Evolutionary conservation across 331 rosid species (phyloP).

Genomic region (Cydonia oblonga): DNA sequence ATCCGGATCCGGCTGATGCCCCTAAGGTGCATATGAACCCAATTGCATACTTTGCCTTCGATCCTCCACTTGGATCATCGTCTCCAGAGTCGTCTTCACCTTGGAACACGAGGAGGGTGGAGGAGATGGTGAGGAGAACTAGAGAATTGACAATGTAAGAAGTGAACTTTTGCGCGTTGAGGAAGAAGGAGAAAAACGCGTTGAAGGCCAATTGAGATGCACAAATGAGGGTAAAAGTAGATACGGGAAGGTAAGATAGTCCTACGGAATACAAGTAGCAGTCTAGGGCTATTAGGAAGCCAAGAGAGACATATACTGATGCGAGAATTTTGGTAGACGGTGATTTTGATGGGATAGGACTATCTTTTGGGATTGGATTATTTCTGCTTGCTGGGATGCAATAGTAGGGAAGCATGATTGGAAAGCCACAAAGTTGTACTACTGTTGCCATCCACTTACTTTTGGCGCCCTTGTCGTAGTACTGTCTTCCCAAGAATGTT

Average conservation of each 20-base stretch:
- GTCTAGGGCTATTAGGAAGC: constrained; percentile 24
- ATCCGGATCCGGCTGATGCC: constrained; percentile 41
- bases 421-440: constrained; percentile 46
- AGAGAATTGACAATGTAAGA: constrained; percentile 46
- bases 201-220: constrained; percentile 55
- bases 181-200: constrained; percentile 51
- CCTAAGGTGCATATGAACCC: constrained; percentile 54
- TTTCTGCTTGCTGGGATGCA: constrained; percentile 23
- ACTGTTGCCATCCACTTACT: constrained; percentile 59
- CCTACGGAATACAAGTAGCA: constrained; percentile 46
- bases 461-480: constrained; percentile 46
- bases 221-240: constrained; percentile 42
- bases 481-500: constrained; percentile 35
- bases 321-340: constrained; percentile 22
- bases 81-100: constrained; percentile 23
- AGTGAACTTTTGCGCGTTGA: constrained; percentile 49
- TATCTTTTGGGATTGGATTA: background rate
- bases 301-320: constrained; percentile 39
- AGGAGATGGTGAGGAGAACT: constrained; percentile 53
- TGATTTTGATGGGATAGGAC: constrained; percentile 7
- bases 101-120: constrained; percentile 50
- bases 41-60: constrained; percentile 28
- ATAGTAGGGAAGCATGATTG: constrained; percentile 47
- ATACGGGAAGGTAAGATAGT: constrained; percentile 40
- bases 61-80: constrained; percentile 2